These are phyloP conservation scores for Millerago galiae DNA, from an alignment of 805 yeast genomes.

Conservation along the genomic window DNA sequence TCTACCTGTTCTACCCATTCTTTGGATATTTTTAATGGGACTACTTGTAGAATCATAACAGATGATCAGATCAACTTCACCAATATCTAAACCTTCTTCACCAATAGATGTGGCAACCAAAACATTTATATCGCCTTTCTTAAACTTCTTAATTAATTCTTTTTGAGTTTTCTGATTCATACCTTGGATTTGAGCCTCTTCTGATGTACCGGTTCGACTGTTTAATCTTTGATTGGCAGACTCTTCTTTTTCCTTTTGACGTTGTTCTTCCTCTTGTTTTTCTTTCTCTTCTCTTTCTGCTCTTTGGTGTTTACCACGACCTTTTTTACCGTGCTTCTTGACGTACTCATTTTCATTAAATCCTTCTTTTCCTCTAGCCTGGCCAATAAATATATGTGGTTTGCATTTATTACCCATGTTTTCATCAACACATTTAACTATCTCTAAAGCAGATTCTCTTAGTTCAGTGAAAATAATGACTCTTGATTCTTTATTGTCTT, in stretches of 20 bases:
- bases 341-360: constrained; percentile 52
- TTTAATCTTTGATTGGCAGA: constrained; percentile 29
- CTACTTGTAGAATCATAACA: constrained; percentile 92
- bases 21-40: constrained; percentile 86
- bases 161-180: constrained; percentile 91
- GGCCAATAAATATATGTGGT: constrained; percentile 92
- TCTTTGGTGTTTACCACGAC: constrained; percentile 34
- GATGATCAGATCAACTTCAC: constrained; percentile 91
- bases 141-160: constrained; percentile 67
- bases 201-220: constrained; percentile 56
- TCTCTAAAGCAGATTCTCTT: constrained; percentile 86
- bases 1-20: constrained; percentile 99
- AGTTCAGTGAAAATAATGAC: constrained; percentile 85
- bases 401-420: constrained; percentile 32
- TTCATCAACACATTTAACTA: constrained; percentile 57
- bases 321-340: constrained; percentile 37
- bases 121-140: constrained; percentile 64
- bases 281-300: constrained; percentile 28
- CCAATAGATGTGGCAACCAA: constrained; percentile 96
- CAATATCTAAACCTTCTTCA: constrained; percentile 97
- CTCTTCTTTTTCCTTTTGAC: constrained; percentile 26
- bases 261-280: constrained; percentile 23
- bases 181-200: constrained; percentile 70
- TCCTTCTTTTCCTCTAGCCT: constrained; percentile 65
- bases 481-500: constrained; percentile 45